phyloP scores from a whole-genome alignment of 306 rosid species.

The Acacia acuminata region DNA sequence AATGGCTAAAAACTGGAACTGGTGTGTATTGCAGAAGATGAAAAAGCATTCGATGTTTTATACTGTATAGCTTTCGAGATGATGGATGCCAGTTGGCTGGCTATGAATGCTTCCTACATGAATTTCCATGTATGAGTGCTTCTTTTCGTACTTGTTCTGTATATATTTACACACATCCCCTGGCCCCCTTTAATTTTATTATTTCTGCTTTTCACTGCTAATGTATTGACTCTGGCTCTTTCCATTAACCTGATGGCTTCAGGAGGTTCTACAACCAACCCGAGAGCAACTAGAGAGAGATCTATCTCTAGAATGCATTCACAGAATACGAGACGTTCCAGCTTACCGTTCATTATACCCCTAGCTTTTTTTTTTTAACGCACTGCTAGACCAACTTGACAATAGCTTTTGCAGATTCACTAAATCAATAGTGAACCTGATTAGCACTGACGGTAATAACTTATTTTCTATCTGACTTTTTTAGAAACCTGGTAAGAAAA shows the following conservation, averaged over 20 bases:
- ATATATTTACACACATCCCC: neutral
- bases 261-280: slow-evolving; percentile 87
- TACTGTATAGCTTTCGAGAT: slow-evolving; percentile 84
- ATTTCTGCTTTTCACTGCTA: neutral
- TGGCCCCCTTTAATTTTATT: too few relatives aligned
- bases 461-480: too few relatives aligned
- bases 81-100: slow-evolving; percentile 97
- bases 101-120: slow-evolving; percentile 93
- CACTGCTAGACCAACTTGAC: too few relatives aligned
- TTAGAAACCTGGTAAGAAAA: too few relatives aligned
- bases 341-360: slow-evolving; percentile 74
- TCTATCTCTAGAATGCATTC: slow-evolving; percentile 70
- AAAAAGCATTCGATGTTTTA: slow-evolving; percentile 75
- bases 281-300: slow-evolving; percentile 82
- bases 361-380: slow-evolving; percentile 25
- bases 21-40: slow-evolving; percentile 61
- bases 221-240: neutral
- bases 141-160: neutral
- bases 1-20: slow-evolving; percentile 17
- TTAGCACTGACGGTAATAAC: too few relatives aligned
- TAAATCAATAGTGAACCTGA: neutral
- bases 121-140: slow-evolving; percentile 49
- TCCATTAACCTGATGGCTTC: slow-evolving; percentile 28
- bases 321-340: slow-evolving; percentile 72
- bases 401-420: neutral